These are phyloP conservation scores for Nakazawaea wyomingensis DNA, from an alignment of 805 yeast species.

Conservation along the genomic window DNA sequence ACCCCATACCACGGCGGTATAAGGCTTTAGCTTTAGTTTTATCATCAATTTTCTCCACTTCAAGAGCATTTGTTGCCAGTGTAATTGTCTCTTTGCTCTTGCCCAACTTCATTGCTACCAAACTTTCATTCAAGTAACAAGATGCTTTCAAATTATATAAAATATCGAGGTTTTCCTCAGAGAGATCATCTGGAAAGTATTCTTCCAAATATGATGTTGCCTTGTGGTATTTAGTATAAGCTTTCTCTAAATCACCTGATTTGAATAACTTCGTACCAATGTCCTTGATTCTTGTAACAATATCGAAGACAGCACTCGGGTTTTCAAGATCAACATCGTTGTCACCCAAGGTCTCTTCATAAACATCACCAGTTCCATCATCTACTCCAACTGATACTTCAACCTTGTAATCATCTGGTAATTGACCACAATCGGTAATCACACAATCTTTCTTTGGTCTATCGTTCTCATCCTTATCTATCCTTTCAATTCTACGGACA, in stretches of 20 bases:
- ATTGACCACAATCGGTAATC: conserved; percentile 74
- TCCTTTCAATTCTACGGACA: conserved; percentile 72
- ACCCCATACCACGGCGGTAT: conserved; percentile 81
- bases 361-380: conserved; percentile 83
- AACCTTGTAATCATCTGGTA: conserved; percentile 52
- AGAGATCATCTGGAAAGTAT: conserved; percentile 66
- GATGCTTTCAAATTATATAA: conserved; percentile 56
- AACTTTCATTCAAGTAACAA: conserved; percentile 65
- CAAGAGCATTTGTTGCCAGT: conserved; percentile 64
- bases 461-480: conserved; percentile 60
- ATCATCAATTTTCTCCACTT: conserved; percentile 51
- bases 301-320: conserved; percentile 64
- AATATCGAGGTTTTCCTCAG: conserved; percentile 45
- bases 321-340: conserved; percentile 60
- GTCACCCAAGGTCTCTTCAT: conserved; percentile 71
- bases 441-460: conserved; percentile 67
- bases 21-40: conserved; percentile 78
- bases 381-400: conserved; percentile 41
- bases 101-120: conserved; percentile 63
- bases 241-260: conserved; percentile 47
- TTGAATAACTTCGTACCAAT: conserved; percentile 77
- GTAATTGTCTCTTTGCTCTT: conserved; percentile 48
- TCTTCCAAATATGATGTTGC: conserved; percentile 65
- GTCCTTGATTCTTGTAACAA: conserved; percentile 60
- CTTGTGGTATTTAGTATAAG: conserved; percentile 68